Percentiles rank a stretch among this genome's conserved stretches.
These are phyloP conservation scores for Hortiboletus campestris DNA, from an alignment of 768 basidiomycete genomes.

Conservation along the genomic window DNA sequence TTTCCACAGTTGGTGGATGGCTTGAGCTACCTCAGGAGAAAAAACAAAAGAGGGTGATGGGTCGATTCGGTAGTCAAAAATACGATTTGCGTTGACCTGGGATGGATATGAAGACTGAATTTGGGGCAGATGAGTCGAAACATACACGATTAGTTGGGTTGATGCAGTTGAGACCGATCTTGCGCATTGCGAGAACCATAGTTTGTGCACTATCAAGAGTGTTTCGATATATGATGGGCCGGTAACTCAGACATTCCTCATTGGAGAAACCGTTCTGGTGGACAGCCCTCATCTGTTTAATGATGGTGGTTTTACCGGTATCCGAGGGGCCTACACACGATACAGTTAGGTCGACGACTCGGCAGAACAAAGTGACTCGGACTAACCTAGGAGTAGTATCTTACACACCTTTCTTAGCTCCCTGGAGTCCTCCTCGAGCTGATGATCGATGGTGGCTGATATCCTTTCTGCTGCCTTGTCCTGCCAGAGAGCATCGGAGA, in stretches of 20 bases:
- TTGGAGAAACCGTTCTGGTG: slow-evolving; percentile 86
- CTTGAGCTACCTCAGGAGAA: slow-evolving; percentile 60
- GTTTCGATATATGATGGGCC: slow-evolving; percentile 80
- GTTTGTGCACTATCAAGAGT: slow-evolving; percentile 88
- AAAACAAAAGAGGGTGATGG: slow-evolving; percentile 46
- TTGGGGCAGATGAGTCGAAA: accelerated
- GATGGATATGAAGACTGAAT: slow-evolving; percentile 14
- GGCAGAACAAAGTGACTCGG: background rate
- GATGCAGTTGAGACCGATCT: slow-evolving; percentile 76
- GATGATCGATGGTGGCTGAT: slow-evolving; percentile 76
- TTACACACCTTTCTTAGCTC: slow-evolving; percentile 87
- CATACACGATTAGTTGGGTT: slow-evolving; percentile 59
- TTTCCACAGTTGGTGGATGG: slow-evolving; percentile 67
- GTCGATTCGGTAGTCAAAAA: slow-evolving; percentile 55
- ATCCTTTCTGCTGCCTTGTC: slow-evolving; percentile 56
- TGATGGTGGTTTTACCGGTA: slow-evolving; percentile 93
- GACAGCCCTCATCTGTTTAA: slow-evolving; percentile 99
- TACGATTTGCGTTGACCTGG: slow-evolving; percentile 50
- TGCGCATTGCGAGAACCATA: slow-evolving; percentile 81
- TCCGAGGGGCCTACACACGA: slow-evolving; percentile 79
- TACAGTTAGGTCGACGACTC: background rate
- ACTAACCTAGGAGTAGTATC: slow-evolving; percentile 86
- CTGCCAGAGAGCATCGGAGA: slow-evolving; percentile 37
- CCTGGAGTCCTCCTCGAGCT: slow-evolving; percentile 82
- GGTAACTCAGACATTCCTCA: slow-evolving; percentile 74